phyloP scores from a whole-genome alignment of 306 rosid genomes.

The Vicia sativa region DNA sequence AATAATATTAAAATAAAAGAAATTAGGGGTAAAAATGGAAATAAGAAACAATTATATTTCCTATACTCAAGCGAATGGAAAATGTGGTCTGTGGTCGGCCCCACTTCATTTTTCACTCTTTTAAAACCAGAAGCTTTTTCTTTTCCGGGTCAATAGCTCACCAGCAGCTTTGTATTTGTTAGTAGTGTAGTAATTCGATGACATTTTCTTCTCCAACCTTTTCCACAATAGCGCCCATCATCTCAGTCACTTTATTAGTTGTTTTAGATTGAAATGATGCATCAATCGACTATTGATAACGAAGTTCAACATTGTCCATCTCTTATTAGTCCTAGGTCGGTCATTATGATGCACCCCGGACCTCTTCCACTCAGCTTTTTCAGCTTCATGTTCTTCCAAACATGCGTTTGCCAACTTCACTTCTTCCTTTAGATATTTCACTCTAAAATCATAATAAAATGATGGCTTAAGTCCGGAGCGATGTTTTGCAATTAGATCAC shows the following conservation, averaged over 20 bases:
- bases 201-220: background rate
- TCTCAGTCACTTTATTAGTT: background rate
- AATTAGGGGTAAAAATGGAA: too few species aligned
- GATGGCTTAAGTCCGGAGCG: background rate
- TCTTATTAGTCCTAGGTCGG: background rate
- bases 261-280: background rate
- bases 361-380: background rate
- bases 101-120: too few species aligned
- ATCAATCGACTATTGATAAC: background rate
- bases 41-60: too few species aligned
- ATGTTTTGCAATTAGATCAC: constrained; percentile 8
- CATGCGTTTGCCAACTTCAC: background rate
- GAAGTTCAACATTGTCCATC: background rate
- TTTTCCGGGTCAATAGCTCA: background rate
- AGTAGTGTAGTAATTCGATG: background rate
- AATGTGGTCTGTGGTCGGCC: too few species aligned
- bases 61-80: too few species aligned
- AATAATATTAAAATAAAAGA: too few species aligned
- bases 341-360: background rate
- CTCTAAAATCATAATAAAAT: background rate
- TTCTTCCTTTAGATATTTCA: background rate
- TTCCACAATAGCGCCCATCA: background rate
- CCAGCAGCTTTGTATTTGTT: background rate
- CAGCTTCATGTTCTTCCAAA: background rate
- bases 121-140: background rate